phyloP scores from a whole-genome alignment of 495 filamentous ascomycete species.

The Aspergillus campestris region DNA sequence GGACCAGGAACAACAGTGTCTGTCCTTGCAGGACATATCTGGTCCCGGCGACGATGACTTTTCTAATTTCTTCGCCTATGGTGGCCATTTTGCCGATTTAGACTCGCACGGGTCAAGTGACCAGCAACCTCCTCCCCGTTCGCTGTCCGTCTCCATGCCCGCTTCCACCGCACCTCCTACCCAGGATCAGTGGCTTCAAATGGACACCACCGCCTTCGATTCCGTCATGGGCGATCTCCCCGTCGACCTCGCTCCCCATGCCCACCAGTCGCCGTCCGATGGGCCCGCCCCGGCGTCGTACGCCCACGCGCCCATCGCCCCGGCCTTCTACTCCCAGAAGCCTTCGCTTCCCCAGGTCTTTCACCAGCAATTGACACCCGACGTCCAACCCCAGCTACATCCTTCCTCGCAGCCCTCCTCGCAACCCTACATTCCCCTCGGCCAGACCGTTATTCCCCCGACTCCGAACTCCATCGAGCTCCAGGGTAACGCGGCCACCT shows the following conservation, averaged over 20 bases:
- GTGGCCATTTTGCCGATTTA: conserved; percentile 40
- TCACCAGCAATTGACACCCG: conserved; percentile 4
- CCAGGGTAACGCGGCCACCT: conserved; percentile 58
- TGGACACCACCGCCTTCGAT: conserved; percentile 21
- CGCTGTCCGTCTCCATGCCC: conserved; percentile 22
- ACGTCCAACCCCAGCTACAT: conserved; percentile 29
- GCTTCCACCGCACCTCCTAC: conserved; percentile 19
- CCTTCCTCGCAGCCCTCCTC: conserved; percentile 23
- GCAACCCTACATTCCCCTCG: conserved; percentile 43
- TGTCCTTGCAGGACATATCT: conserved; percentile 36
- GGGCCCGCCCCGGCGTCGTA: conserved; percentile 17
- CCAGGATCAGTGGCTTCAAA: conserved; percentile 16
- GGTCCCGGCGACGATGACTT: conserved; percentile 41
- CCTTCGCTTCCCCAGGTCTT: conserved; percentile 16
- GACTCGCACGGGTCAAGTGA: conserved; percentile 34
- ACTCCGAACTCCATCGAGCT: conserved; percentile 92
- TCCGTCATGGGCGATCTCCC: conserved; percentile 28
- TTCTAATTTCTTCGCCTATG: conserved; percentile 46
- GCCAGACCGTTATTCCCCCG: conserved; percentile 66
- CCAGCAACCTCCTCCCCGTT: conserved; percentile 23
- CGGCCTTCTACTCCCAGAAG: conserved; percentile 33
- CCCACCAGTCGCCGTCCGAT: conserved; percentile 19
- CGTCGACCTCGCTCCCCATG: conserved; percentile 26
- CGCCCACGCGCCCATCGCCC: conserved; percentile 26
- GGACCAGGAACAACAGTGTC: conserved; percentile 32